Evolutionary conservation across 1,284 basidiomycete genomes (phyloP).

Genomic region (Austroboletus niveus): DNA sequence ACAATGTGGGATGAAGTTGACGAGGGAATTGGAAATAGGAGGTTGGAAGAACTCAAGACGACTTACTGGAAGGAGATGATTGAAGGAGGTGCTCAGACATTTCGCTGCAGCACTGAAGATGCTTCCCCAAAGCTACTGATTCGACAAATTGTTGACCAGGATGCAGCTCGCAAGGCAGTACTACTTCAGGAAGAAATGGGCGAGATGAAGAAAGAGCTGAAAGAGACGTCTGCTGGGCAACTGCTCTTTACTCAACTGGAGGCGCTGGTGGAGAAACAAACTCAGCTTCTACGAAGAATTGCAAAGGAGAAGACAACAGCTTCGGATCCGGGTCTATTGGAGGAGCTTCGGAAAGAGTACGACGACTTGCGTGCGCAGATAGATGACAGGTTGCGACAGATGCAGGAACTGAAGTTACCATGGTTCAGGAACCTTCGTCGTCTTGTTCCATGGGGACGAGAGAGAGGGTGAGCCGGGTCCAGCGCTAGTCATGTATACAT

Average conservation of each 20-base stretch:
- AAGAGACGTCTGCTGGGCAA: conserved; percentile 4
- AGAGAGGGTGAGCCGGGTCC: no score
- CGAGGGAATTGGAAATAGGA: neutral
- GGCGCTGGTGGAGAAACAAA: neutral
- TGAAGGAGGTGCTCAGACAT: neutral
- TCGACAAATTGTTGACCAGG: neutral
- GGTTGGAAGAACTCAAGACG: conserved; percentile 1
- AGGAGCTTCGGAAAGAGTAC: conserved; percentile 11
- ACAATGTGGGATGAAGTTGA: conserved; percentile 1
- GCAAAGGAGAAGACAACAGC: conserved; percentile 3
- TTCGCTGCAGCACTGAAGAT: neutral
- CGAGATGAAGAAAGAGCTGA: neutral
- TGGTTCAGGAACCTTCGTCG: no score
- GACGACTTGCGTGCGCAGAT: conserved; percentile 5
- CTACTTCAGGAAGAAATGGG: conserved; percentile 1
- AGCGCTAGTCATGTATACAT: no score
- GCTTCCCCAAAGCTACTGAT: neutral
- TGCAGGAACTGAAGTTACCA: conserved; percentile 14
- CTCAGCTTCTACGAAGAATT: conserved; percentile 4
- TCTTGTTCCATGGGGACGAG: no score
- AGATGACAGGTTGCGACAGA: conserved; percentile 9
- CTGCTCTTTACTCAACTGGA: conserved; percentile 9
- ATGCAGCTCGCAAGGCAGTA: neutral
- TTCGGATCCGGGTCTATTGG: neutral
- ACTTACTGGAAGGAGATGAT: neutral